Evolutionary conservation across 2,329 filamentous ascomycete genomes (phyloP), one percentile per base, ranked within the genome.

Genomic region (Fonsecaea multimorphosa): DNA sequence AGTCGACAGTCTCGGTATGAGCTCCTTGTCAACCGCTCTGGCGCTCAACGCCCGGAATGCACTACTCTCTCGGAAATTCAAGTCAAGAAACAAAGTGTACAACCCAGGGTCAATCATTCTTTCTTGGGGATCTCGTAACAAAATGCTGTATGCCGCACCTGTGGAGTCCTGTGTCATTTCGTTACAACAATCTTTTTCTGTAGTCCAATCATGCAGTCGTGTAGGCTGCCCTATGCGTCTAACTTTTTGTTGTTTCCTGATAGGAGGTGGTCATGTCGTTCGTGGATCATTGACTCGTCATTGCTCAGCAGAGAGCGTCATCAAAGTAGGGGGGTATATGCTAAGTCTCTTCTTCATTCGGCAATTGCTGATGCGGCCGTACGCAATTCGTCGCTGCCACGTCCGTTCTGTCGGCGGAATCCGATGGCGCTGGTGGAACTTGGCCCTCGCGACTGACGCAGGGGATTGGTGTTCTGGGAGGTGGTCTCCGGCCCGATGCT

Each of bases 341-440:
- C 67, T 69, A 69, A 64, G 67, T 72, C 67, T 67, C 52, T 76
- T 77, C 86, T 76, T 77, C 86, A 86, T 80, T 87, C 86, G 72
- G 88, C 86, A 72, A 87, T 86, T 36, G 71, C 71, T 57, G 74
- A 88, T 87, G 75, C 87, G 85, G 69, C 87, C 83, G 85, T 82
- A 63, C 85, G 85, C 65, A 89, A 78, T 75, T 89, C 87, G 72
- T 89, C 87, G 75, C 86, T 88, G 71, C 86, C 85, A 75, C 88
- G 86, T 73, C 86, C 86, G 73, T 88, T 88, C 72, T 85, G 85
- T 72, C 86, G 81, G 67, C 82, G 78, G 83, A 89, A 78, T 79
- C 86, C 74, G 65, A 84, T 78, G 59, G 85, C 85, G 69, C 86
- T 85, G 72, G 87, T 87, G 51, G 84, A 83, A 36, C 85, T 79